phyloP scores from a whole-genome alignment of 306 rosid species.

The Rosa chinensis region DNA sequence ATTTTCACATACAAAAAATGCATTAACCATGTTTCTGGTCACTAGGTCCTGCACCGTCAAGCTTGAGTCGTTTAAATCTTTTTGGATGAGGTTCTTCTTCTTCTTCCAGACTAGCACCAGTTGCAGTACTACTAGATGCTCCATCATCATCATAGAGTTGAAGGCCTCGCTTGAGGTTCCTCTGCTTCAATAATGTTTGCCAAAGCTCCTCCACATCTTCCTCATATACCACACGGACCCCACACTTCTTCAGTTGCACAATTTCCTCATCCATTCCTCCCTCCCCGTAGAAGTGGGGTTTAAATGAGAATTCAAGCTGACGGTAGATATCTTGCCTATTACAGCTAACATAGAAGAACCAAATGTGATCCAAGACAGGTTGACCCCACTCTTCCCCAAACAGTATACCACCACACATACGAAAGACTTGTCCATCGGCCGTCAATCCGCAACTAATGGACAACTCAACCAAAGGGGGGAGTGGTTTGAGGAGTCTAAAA shows the following conservation, averaged over 20 bases:
- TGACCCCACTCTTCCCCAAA: not conserved
- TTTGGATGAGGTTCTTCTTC: not conserved
- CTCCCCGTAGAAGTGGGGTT: no score
- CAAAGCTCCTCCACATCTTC: not conserved
- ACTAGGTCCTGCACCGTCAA: no score
- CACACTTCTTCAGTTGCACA: not conserved
- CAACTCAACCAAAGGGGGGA: no score
- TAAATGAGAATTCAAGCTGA: not conserved
- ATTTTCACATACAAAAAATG: no score
- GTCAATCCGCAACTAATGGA: no score
- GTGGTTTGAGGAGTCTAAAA: no score
- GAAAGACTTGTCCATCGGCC: no score
- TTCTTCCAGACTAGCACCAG: not conserved
- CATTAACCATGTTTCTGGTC: no score
- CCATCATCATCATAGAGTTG: not conserved
- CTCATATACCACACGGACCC: not conserved
- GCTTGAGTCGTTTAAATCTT: conserved; percentile 13
- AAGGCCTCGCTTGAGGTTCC: not conserved
- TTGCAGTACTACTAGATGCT: not conserved
- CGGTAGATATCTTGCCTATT: not conserved
- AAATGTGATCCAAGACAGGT: not conserved
- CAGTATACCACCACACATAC: no score
- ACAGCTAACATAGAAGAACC: not conserved
- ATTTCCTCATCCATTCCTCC: no score
- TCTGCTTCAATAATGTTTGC: not conserved